Evolutionary conservation across 2,329 filamentous ascomycete species (phyloP).

Genomic region (Metarhizium album): DNA sequence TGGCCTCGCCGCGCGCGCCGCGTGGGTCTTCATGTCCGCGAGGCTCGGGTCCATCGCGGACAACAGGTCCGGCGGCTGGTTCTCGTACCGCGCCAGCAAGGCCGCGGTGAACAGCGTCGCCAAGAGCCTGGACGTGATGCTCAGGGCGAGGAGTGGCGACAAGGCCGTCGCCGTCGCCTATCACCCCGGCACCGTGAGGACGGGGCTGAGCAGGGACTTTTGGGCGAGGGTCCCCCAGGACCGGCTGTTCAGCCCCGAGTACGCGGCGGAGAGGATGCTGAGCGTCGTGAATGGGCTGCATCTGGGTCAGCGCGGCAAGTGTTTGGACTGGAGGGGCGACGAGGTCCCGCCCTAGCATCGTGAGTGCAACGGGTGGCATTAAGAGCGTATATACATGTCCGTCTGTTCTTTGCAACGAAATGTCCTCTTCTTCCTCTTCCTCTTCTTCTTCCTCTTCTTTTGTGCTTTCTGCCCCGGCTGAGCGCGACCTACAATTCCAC

Average conservation of each 20-base stretch:
- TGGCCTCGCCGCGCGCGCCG: conserved; percentile 44
- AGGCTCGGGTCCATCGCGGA: conserved; percentile 66
- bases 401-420: background rate
- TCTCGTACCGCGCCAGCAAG: conserved; percentile 68
- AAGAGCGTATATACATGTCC: background rate
- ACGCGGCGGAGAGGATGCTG: conserved; percentile 53
- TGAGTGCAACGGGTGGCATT: background rate
- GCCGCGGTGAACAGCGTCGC: conserved; percentile 61
- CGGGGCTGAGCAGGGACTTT: conserved; percentile 60
- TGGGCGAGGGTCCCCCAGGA: conserved; percentile 52
- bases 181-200: conserved; percentile 75
- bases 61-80: conserved; percentile 70
- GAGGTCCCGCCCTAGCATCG: conserved; percentile 46
- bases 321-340: conserved; percentile 59
- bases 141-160: conserved; percentile 44
- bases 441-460: background rate
- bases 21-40: conserved; percentile 67
- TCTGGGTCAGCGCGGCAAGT: conserved; percentile 45
- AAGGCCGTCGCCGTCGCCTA: conserved; percentile 59
- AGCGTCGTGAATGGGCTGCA: conserved; percentile 43
- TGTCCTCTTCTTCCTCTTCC: background rate
- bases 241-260: conserved; percentile 57
- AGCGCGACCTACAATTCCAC: conserved; percentile 40
- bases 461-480: background rate
- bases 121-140: conserved; percentile 60